Evolutionary conservation across 257 asterid genomes (phyloP).

Genomic region (Anisodus acutangulus): DNA sequence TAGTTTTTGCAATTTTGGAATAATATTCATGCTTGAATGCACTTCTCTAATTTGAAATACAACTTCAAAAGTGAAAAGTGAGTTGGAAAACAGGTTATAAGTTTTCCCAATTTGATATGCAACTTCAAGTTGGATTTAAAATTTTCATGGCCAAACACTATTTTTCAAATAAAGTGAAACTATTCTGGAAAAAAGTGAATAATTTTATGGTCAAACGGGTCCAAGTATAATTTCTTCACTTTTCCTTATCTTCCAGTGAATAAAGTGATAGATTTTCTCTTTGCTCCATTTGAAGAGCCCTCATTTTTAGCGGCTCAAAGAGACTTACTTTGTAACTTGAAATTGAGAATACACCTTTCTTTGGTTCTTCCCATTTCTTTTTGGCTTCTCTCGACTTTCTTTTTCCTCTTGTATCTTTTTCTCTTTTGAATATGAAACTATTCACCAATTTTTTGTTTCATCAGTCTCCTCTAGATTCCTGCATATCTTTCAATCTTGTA

Average conservation of each 20-base stretch:
- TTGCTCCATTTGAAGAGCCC: conserved; percentile 9
- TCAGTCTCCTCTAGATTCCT: neutral
- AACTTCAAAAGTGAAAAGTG: no score
- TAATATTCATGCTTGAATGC: no score
- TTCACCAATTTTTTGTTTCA: neutral
- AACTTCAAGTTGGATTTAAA: no score
- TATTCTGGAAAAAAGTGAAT: no score
- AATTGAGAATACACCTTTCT: neutral
- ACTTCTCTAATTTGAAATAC: no score
- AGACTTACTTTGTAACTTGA: conserved; percentile 15
- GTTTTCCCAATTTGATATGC: no score
- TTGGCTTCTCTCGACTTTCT: neutral
- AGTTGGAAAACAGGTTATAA: no score
- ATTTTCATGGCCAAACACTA: no score
- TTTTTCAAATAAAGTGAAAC: no score
- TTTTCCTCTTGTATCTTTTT: neutral
- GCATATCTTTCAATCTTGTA: neutral
- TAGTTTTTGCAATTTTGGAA: no score
- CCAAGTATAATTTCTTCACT: neutral
- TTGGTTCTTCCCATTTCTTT: neutral
- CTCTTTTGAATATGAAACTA: neutral
- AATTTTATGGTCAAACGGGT: no score
- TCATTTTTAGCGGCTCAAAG: neutral
- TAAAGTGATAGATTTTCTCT: neutral
- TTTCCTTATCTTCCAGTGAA: no score